Conservation (phyloP, 139 green algal genomes). For the Tetraselmis chui region DNA sequence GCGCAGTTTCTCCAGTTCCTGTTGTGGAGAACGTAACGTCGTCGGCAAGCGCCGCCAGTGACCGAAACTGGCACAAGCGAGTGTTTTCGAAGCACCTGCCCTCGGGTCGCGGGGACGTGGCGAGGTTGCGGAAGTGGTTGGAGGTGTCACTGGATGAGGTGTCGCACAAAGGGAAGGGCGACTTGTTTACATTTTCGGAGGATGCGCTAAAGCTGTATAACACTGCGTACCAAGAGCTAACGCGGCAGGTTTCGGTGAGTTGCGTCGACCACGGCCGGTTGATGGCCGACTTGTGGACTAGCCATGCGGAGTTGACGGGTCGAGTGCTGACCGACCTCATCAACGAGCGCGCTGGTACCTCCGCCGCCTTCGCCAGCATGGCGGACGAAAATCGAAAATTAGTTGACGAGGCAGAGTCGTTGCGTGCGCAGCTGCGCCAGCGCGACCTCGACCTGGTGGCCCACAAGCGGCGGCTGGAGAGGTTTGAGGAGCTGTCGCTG, state of each 20-base stretch:
- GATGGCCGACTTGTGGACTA: conserved; percentile 10
- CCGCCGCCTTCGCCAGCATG: background rate
- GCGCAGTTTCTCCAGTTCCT: background rate
- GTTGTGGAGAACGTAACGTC: background rate
- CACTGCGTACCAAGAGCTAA: conserved; percentile 6
- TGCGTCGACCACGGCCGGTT: conserved; percentile 1
- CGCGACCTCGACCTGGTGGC: background rate
- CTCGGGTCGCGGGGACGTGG: background rate
- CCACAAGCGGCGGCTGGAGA: background rate
- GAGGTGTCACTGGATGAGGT: background rate
- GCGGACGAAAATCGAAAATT: conserved; percentile 3
- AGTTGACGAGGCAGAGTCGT: background rate
- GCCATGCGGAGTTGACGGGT: background rate
- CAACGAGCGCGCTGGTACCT: background rate
- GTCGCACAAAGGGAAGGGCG: background rate
- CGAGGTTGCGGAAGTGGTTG: background rate
- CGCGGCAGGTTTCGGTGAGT: conserved; percentile 1
- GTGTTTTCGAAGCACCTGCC: background rate
- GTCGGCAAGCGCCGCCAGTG: background rate
- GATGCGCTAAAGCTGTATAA: background rate
- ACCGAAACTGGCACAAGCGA: background rate
- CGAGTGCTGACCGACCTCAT: background rate
- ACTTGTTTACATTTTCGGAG: background rate
- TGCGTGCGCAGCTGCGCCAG: background rate
- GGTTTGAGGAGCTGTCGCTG: background rate